Evolutionary conservation across 2,329 filamentous ascomycete genomes (phyloP), one percentile per base, ranked within the genome.

Genomic region (Epichloe gansuensis): DNA sequence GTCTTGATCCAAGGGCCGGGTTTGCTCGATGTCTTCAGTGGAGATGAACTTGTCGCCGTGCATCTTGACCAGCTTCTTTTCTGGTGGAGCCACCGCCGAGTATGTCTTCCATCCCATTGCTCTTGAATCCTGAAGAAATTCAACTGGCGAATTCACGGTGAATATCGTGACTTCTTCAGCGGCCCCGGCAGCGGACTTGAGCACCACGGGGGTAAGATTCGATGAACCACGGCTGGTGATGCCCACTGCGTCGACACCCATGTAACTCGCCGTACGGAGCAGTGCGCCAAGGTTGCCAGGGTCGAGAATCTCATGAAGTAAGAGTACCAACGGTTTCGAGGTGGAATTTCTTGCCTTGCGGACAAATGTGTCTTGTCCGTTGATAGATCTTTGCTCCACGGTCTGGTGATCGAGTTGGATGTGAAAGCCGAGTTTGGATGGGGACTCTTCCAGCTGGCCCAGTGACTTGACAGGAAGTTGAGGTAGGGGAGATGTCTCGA

Each of bases 251-350:
- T 90, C 87, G 5, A 88, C 84, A 23, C 91, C 91, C n/a, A 97
- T 78, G 66, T 93, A 97, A 61, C 88, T 85, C 2, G 89, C 89
- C 5, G 88, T 88, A 38, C 93, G 85, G 43, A 97, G 75, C 54
- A 97, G 91, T 23, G 84, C 89, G 42, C 93, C 93, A 1, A 97
- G 72, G 63, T 98, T 98, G 27, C 88, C 89, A 0, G 89, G 86
- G 62, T 98, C 91, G 9, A 89, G 70, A 39, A 94, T 82, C 51
- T 84, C 79, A 59, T 93, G 84, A 2, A 93, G 72, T 35, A 91
- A 70, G 2, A 94, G 71, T 8, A 94, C 73, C 34, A 94, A 74
- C 0, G 88, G 88, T 49, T 83, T 78, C 52, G 70, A 74, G 12
- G 61, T 61, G 13, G 63, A 54, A 31, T 60, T 57, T 53, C 58